Evolutionary conservation across 805 yeast genomes (phyloP), one percentile per base, ranked within the genome.

Genomic region (Pichia pseudocactophila): DNA sequence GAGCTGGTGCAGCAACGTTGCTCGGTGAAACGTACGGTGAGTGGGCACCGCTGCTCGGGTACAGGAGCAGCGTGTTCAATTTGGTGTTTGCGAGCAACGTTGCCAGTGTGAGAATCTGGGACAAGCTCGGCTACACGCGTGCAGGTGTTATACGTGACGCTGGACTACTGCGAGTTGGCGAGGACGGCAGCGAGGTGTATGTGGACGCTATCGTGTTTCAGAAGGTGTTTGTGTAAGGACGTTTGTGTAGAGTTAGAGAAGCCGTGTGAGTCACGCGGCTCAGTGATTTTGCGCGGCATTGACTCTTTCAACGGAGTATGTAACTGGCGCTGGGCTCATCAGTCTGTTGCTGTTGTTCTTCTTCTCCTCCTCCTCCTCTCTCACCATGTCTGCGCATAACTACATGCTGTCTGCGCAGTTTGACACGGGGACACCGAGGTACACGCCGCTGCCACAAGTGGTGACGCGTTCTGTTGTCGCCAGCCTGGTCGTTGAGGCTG

Each of bases 61-160:
- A 81, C 61, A 75, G 71, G 6, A 85, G 85, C 54, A 80, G 90
- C 7, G 90, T 89, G 12, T 89, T 84, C 69, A 89, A 89, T 60
- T 68, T 89, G 39, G 97, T 89, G 0, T 89, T 81, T 56, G 92
- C 70, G 39, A 79, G 88, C 2, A 89, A 89, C 56, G 65, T 63
- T 3, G 96, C 88, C 3, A 83, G 95, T 53, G 58, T 69, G 52
- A 71, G 65, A 53, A 81, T 84, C 41, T 89, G 97, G 97, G 96
- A 88, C 39, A 51, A 66, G 1, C 68, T 89, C 20, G 94, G 95
- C 2, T 89, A 88, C 52, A 82, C 82, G 12, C 65, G 87, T 39
- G 78, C 86, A 31, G 97, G 97, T 0, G 64, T 68, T 13, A 68
- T 89, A 12, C 79, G 80, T 41, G 74, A 75, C n/a, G 96, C 79